A percentile compares a stretch with the other conserved stretches of the same genome.
Evolutionary conservation across 2,329 filamentous ascomycete species (phyloP).

Genomic region (Zymoseptoria pseudotritici): DNA sequence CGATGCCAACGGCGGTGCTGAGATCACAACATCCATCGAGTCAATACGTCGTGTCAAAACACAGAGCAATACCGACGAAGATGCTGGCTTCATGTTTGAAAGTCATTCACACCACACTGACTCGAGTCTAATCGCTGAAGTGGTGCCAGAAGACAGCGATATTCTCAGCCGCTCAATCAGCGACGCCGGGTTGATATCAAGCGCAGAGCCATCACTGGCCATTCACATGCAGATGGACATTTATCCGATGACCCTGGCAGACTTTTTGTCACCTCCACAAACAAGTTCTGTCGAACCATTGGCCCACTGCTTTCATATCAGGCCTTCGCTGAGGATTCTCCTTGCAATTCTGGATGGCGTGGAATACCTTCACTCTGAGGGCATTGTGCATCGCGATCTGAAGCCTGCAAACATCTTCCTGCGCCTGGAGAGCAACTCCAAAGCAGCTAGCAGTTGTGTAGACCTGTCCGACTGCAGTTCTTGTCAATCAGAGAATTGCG

Average conservation of each 20-base stretch:
- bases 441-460: conserved; percentile 33
- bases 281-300: conserved; percentile 17
- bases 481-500: conserved; percentile 30
- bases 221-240: conserved; percentile 64
- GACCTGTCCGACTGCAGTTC: conserved; percentile 40
- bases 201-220: conserved; percentile 33
- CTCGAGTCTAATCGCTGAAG: not conserved
- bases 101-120: not conserved
- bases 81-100: conserved; percentile 13
- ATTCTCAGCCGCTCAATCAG: conserved; percentile 31
- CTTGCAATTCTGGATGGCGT: conserved; percentile 55
- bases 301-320: conserved; percentile 56
- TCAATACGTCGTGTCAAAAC: conserved; percentile 12
- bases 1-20: conserved; percentile 16
- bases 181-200: conserved; percentile 5
- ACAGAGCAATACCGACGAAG: conserved; percentile 9
- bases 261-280: conserved; percentile 44
- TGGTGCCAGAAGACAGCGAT: not conserved
- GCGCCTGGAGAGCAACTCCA: conserved; percentile 34
- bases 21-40: conserved; percentile 12
- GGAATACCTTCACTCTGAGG: conserved; percentile 55
- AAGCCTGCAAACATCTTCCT: conserved; percentile 65
- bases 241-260: conserved; percentile 54
- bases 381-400: conserved; percentile 58
- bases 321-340: conserved; percentile 51